Percentiles rank a stretch among this genome's conserved stretches.
These are phyloP conservation scores for Alternaria hordeiaustralica DNA, from an alignment of 2,329 filamentous ascomycete genomes.

Conservation along the genomic window DNA sequence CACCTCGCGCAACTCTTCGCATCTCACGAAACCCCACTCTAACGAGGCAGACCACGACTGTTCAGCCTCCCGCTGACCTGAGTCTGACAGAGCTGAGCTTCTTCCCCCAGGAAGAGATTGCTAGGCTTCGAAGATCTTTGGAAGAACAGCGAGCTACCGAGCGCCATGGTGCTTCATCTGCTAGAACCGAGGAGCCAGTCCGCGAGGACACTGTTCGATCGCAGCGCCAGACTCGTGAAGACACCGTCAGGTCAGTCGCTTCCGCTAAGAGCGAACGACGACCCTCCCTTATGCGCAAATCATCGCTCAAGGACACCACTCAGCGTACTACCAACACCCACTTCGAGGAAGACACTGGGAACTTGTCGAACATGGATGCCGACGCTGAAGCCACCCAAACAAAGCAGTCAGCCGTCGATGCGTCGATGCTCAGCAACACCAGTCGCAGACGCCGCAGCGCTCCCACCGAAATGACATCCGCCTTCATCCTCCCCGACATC, in stretches of 20 bases:
- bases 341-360: conserved; percentile 47
- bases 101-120: conserved; percentile 60
- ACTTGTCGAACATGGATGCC: conserved; percentile 35
- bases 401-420: conserved; percentile 35
- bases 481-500: conserved; percentile 69
- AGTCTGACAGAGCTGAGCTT: conserved; percentile 62
- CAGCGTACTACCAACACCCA: conserved; percentile 38
- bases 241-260: conserved; percentile 48
- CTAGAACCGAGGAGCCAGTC: conserved; percentile 33
- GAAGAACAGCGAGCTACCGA: conserved; percentile 61
- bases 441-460: conserved; percentile 58
- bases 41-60: conserved; percentile 18
- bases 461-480: conserved; percentile 65
- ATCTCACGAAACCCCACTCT: conserved; percentile 32
- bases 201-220: conserved; percentile 50
- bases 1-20: conserved; percentile 38
- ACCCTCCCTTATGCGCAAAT: conserved; percentile 58
- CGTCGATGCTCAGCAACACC: conserved; percentile 57
- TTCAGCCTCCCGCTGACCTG: conserved; percentile 40
- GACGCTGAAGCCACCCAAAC: conserved; percentile 40
- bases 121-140: conserved; percentile 60
- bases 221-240: conserved; percentile 48
- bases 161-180: conserved; percentile 36
- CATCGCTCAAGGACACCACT: conserved; percentile 61
- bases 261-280: conserved; percentile 49